phyloP scores from a whole-genome alignment of 805 yeast genomes.

The Metschnikowia koreensis region DNA sequence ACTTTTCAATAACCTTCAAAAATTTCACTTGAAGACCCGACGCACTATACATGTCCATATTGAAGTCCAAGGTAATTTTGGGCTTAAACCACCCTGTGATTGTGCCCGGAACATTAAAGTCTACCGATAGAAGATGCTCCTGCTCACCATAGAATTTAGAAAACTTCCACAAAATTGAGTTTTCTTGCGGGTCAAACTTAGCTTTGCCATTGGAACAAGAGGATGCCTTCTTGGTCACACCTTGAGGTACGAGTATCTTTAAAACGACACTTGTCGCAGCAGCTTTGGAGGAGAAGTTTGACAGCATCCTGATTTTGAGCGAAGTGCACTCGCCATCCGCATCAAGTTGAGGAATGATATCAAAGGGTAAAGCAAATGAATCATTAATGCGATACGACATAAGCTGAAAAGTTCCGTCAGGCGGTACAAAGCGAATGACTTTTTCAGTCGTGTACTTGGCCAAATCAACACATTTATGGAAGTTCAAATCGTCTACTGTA shows the following conservation, averaged over 20 bases:
- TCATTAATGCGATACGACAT: slow-evolving; percentile 58
- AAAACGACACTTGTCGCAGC: slow-evolving; percentile 64
- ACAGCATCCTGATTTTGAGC: slow-evolving; percentile 58
- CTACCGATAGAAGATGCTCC: slow-evolving; percentile 59
- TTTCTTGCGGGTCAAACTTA: slow-evolving; percentile 64
- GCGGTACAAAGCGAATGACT: slow-evolving; percentile 73
- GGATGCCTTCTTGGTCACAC: slow-evolving; percentile 25
- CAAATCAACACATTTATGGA: slow-evolving; percentile 83
- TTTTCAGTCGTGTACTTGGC: slow-evolving; percentile 64
- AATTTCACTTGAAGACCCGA: slow-evolving; percentile 75
- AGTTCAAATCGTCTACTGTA: slow-evolving; percentile 70
- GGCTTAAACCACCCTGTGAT: slow-evolving; percentile 59
- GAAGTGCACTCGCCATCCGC: slow-evolving; percentile 47
- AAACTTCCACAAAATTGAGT: slow-evolving; percentile 66
- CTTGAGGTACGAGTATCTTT: slow-evolving; percentile 64
- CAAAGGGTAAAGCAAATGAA: slow-evolving; percentile 69
- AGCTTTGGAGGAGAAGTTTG: slow-evolving; percentile 57
- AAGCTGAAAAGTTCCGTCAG: slow-evolving; percentile 83
- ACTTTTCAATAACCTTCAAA: slow-evolving; percentile 60
- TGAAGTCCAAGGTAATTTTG: slow-evolving; percentile 70
- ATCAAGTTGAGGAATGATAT: slow-evolving; percentile 54
- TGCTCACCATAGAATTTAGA: slow-evolving; percentile 65
- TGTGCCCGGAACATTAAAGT: slow-evolving; percentile 18
- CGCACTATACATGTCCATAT: slow-evolving; percentile 68
- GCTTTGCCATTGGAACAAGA: slow-evolving; percentile 62